Evolutionary conservation across 2,329 filamentous ascomycete species (phyloP).

Genomic region (Paraphoma chrysanthemicola): DNA sequence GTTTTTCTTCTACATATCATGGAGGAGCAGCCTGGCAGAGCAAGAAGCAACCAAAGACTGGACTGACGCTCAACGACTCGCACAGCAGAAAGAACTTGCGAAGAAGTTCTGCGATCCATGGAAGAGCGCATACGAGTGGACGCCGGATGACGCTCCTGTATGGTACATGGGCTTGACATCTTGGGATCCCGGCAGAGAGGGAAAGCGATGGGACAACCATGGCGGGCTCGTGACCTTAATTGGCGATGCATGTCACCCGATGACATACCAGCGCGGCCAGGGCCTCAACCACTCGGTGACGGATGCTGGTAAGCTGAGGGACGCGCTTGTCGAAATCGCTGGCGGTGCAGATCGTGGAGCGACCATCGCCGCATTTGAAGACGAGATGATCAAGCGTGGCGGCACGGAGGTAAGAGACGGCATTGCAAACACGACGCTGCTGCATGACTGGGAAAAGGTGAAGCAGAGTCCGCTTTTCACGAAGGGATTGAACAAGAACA

Average conservation of each 20-base stretch:
- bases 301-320: slow-evolving; percentile 51
- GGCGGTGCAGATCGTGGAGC: slow-evolving; percentile 30
- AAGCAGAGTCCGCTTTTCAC: slow-evolving; percentile 43
- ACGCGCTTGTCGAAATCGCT: slow-evolving; percentile 36
- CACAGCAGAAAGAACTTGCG: slow-evolving; percentile 50
- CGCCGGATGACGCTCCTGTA: slow-evolving; percentile 37
- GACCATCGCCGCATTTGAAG: slow-evolving; percentile 51
- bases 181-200: slow-evolving; percentile 43
- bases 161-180: slow-evolving; percentile 47
- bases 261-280: slow-evolving; percentile 56
- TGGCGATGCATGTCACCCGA: slow-evolving; percentile 51
- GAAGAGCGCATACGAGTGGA: slow-evolving; percentile 49
- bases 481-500: slow-evolving; percentile 39
- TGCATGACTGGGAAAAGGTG: slow-evolving; percentile 48
- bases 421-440: slow-evolving; percentile 40
- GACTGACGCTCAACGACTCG: slow-evolving; percentile 46
- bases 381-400: slow-evolving; percentile 51
- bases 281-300: slow-evolving; percentile 58
- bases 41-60: slow-evolving; percentile 48
- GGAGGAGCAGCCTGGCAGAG: slow-evolving; percentile 48
- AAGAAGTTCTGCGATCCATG: slow-evolving; percentile 54
- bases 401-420: slow-evolving; percentile 42
- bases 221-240: slow-evolving; percentile 45
- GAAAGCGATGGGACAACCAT: slow-evolving; percentile 44
- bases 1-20: slow-evolving; percentile 59